A percentile compares a stretch with the other conserved stretches of the same genome.
Conservation (phyloP, 352 stramenopile genomes). For the Elongisporangium anandrum region DNA sequence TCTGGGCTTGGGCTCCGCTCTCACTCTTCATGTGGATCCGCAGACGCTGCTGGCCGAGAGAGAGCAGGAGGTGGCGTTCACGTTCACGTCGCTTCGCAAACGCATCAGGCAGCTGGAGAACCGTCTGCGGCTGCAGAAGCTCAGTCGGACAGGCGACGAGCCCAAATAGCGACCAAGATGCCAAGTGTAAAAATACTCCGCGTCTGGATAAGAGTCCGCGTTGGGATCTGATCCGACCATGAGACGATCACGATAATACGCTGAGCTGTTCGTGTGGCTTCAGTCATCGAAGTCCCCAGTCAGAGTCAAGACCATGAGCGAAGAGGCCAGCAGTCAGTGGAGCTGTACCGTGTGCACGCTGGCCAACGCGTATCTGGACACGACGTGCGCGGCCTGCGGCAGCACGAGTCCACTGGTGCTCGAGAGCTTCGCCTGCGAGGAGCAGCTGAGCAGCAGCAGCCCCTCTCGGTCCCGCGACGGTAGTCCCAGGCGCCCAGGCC, state of each 20-base stretch:
- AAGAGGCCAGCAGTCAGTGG: constrained; percentile 31
- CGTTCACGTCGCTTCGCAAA: constrained; percentile 44
- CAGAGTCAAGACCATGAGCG: constrained; percentile 12
- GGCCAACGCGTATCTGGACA: constrained; percentile 47
- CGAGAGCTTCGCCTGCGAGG: constrained; percentile 47
- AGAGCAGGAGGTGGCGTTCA: constrained; percentile 43
- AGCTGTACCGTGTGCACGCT: constrained; percentile 53
- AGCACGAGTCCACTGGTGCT: constrained; percentile 67
- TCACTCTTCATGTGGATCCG: neutral
- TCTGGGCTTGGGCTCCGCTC: neutral
- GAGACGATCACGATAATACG: too few species aligned
- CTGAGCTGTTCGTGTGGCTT: neutral
- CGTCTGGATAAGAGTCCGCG: neutral
- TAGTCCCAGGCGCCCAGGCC: constrained; percentile 2
- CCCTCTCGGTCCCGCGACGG: constrained; percentile 1
- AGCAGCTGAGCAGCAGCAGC: constrained; percentile 10
- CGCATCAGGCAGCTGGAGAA: constrained; percentile 66
- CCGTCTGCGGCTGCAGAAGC: constrained; percentile 46
- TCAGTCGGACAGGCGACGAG: constrained; percentile 8
- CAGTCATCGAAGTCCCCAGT: neutral
- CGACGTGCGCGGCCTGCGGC: constrained; percentile 58
- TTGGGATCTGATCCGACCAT: neutral
- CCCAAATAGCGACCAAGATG: too few species aligned
- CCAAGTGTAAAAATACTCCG: neutral
- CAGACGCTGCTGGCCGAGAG: constrained; percentile 37